Conservation (phyloP, 2,329 filamentous ascomycete genomes). For the Stachybotrys elegans region DNA sequence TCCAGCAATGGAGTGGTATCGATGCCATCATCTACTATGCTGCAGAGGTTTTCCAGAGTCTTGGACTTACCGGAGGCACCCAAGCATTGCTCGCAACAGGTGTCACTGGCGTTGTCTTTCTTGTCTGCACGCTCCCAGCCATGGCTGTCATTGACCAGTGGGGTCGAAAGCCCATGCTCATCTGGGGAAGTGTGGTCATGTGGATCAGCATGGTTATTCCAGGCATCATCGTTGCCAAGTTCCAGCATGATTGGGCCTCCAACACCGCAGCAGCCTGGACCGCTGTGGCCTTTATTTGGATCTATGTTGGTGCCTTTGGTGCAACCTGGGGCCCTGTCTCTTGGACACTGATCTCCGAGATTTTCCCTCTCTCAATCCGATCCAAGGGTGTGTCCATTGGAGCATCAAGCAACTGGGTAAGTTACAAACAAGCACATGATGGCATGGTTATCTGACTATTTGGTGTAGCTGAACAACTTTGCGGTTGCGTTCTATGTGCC, state of each 20-base stretch:
- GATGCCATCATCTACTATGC: slow-evolving; percentile 41
- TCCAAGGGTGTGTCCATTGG: slow-evolving; percentile 38
- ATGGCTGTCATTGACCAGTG: slow-evolving; percentile 35
- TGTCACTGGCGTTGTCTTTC: slow-evolving; percentile 66
- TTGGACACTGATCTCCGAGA: slow-evolving; percentile 44
- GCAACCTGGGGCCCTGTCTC: slow-evolving; percentile 41
- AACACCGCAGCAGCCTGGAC: slow-evolving; percentile 32
- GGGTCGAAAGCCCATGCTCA: slow-evolving; percentile 33
- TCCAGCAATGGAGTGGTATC: slow-evolving; percentile 39
- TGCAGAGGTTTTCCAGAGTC: slow-evolving; percentile 56
- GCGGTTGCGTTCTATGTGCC: slow-evolving; percentile 40
- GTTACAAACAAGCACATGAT: too few relatives aligned
- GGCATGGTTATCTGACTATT: too few relatives aligned
- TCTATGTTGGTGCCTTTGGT: slow-evolving; percentile 47
- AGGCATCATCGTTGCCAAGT: slow-evolving; percentile 34
- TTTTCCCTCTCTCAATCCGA: slow-evolving; percentile 38
- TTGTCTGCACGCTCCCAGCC: slow-evolving; percentile 31
- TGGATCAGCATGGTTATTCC: slow-evolving; percentile 31
- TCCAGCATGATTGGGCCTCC: slow-evolving; percentile 27
- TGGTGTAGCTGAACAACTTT: slow-evolving; percentile 43
- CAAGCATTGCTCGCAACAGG: slow-evolving; percentile 62
- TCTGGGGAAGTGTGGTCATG: slow-evolving; percentile 33
- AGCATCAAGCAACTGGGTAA: slow-evolving; percentile 39
- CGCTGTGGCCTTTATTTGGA: slow-evolving; percentile 28
- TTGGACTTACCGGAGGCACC: slow-evolving; percentile 57